These are phyloP conservation scores for Sphaerosporella brunnea DNA, from an alignment of 495 filamentous ascomycete genomes.

Conservation along the genomic window DNA sequence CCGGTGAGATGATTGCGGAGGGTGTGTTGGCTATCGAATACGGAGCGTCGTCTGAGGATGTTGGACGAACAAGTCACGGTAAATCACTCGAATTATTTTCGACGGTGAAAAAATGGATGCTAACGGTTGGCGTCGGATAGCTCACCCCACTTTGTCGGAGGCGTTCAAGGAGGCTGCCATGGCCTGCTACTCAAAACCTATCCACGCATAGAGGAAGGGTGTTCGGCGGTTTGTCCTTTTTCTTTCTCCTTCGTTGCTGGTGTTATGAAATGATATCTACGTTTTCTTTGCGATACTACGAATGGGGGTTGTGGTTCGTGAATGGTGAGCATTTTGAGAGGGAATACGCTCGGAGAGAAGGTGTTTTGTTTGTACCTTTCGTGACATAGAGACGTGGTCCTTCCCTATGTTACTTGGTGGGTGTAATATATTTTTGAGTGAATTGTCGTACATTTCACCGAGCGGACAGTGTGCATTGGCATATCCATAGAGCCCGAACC, in stretches of 20 bases:
- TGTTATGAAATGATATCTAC: slow-evolving; percentile 3
- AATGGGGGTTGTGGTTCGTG: too few species aligned
- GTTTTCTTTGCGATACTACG: not conserved
- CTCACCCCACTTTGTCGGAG: slow-evolving; percentile 89
- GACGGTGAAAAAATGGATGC: not conserved
- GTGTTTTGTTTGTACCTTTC: too few species aligned
- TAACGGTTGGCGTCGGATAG: slow-evolving; percentile 8
- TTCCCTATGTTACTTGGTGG: too few species aligned
- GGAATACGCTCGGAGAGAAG: too few species aligned
- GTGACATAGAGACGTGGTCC: too few species aligned
- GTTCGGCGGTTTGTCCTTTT: not conserved
- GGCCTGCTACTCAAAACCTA: slow-evolving; percentile 89
- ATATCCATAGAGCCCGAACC: not conserved
- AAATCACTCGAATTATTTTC: slow-evolving; percentile 2
- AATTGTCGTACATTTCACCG: too few species aligned
- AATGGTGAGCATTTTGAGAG: too few species aligned
- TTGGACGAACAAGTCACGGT: slow-evolving; percentile 82
- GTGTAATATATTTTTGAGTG: too few species aligned
- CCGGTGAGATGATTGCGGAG: slow-evolving; percentile 98
- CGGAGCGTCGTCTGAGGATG: slow-evolving; percentile 84
- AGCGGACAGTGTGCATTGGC: not conserved
- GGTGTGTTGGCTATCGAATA: slow-evolving; percentile 91
- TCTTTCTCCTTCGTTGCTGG: not conserved
- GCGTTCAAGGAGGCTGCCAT: slow-evolving; percentile 99
- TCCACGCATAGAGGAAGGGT: slow-evolving; percentile 56